A percentile compares a stretch with the other conserved stretches of the same genome.
Conservation (phyloP, 495 filamentous ascomycete genomes). For the Sordaria brevicollis region DNA sequence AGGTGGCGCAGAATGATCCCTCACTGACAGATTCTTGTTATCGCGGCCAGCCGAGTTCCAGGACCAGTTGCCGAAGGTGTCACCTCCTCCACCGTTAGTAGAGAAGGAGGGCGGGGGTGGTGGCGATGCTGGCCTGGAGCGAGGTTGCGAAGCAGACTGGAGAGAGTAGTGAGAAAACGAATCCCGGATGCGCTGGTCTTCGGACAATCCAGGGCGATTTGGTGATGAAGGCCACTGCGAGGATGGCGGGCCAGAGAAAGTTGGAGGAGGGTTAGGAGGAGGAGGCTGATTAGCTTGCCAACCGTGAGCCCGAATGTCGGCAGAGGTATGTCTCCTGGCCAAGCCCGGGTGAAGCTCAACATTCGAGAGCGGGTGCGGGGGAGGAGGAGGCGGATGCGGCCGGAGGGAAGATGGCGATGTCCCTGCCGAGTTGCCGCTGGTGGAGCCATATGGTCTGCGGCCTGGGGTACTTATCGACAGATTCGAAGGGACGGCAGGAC, state of each 20-base stretch:
- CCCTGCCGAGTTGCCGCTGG: conserved; percentile 49
- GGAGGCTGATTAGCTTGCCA: conserved; percentile 72
- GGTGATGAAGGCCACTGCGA: conserved; percentile 83
- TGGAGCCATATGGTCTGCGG: conserved; percentile 70
- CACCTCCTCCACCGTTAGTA: conserved; percentile 32
- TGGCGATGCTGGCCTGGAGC: conserved; percentile 67
- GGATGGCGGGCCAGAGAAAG: conserved; percentile 57
- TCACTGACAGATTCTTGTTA: conserved; percentile 35
- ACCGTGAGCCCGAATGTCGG: conserved; percentile 83
- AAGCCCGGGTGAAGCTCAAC: conserved; percentile 68
- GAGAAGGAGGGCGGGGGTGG: conserved; percentile 35
- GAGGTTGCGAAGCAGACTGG: conserved; percentile 39
- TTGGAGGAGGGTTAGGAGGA: conserved; percentile 28
- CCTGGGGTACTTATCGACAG: conserved; percentile 55
- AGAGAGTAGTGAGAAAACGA: conserved; percentile 77
- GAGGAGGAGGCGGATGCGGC: conserved; percentile 55
- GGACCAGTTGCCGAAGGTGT: conserved; percentile 44
- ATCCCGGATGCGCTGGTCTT: conserved; percentile 74
- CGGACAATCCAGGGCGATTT: conserved; percentile 47
- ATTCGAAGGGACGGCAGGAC: conserved; percentile 70
- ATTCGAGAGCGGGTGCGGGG: conserved; percentile 65
- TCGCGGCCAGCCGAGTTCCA: conserved; percentile 38
- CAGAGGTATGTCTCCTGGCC: conserved; percentile 82
- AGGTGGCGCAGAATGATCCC: conserved; percentile 45
- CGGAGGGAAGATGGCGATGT: conserved; percentile 65